Evolutionary conservation across 306 rosid species (phyloP), one percentile per base, ranked within the genome.

Genomic region (Rosa multiflora): DNA sequence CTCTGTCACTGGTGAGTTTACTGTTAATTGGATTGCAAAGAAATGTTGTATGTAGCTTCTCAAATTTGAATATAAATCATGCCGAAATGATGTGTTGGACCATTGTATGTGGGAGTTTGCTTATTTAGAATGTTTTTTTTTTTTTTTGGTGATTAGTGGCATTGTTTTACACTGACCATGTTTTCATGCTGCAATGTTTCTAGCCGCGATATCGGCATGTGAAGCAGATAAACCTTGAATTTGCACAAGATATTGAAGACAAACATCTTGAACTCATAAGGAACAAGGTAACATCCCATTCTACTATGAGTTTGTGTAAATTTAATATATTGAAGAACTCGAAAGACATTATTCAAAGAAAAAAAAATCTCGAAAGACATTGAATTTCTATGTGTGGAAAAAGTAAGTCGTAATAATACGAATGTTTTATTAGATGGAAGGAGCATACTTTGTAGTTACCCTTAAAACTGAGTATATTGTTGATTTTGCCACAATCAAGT

Each of bases 161-260:
- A n/a, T 58, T 29, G 32, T 68, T 29, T 29, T 81, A 37, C 72
- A 48, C 51, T 82, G 72, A 86, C 75, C 40, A 62, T 79, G 59
- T 5, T 46, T 71, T 70, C 76, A 52, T 53, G 64, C 21, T 80
- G 64, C 77, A 47, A 47, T 75, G 56, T 68, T 74, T 87, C 82
- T 70, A 93, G 98, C 91, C 88, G 39, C 86, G 98, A 40, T 93
- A 91, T 85, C 21, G 51, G 66, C 56, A 77, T 51, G 88, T 91
- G 47, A 91, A 85, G 84, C 79, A 86, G 47, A 89, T 93, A 81
- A 81, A 86, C 79, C 94, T 93, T 5, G 98, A 91, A 85, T 93
- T 93, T 82, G 88, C 97, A 2, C 86, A 86, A 76, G 93, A 88
- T 74, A 83, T 93, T 85, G 94, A 91, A 82, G 98, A 93, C 85